phyloP scores from a whole-genome alignment of 768 basidiomycete species.

The Trametes sanguinea region DNA sequence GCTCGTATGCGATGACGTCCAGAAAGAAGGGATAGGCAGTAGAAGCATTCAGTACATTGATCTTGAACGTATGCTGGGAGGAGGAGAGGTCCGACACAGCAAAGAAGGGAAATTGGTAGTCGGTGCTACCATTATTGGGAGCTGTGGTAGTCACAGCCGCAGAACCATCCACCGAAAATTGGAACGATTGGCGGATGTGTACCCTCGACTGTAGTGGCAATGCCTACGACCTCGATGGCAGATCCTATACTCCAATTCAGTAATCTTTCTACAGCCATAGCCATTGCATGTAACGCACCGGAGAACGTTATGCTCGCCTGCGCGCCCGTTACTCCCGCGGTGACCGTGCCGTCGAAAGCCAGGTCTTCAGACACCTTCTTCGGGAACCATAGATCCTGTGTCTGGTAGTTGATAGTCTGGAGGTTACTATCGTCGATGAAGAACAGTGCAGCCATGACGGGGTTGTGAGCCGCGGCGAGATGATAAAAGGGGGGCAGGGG shows the following conservation, averaged over 20 bases:
- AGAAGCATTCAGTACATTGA: conserved; percentile 8
- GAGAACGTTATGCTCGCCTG: conserved; percentile 11
- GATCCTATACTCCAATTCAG: background rate
- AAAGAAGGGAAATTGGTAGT: conserved; percentile 5
- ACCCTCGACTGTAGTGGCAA: background rate
- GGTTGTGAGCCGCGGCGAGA: background rate
- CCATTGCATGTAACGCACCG: background rate
- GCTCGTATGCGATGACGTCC: conserved; percentile 9
- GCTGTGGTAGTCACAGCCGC: background rate
- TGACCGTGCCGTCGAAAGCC: conserved; percentile 10
- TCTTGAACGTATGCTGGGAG: conserved; percentile 4
- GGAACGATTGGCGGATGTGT: background rate
- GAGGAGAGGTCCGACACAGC: background rate
- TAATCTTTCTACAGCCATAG: no score
- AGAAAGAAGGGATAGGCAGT: conserved; percentile 8
- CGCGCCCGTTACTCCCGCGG: conserved; percentile 6
- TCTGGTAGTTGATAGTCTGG: conserved; percentile 14
- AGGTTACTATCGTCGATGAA: conserved; percentile 11
- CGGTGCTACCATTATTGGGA: conserved; percentile 7
- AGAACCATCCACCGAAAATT: conserved; percentile 5
- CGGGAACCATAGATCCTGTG: conserved; percentile 3
- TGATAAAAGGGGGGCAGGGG: background rate
- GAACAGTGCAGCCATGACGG: conserved; percentile 6
- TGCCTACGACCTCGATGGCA: conserved; percentile 9
- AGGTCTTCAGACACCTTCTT: background rate